Evolutionary conservation across 2,329 filamentous ascomycete genomes (phyloP).

Genomic region (Botryotinia calthae): DNA sequence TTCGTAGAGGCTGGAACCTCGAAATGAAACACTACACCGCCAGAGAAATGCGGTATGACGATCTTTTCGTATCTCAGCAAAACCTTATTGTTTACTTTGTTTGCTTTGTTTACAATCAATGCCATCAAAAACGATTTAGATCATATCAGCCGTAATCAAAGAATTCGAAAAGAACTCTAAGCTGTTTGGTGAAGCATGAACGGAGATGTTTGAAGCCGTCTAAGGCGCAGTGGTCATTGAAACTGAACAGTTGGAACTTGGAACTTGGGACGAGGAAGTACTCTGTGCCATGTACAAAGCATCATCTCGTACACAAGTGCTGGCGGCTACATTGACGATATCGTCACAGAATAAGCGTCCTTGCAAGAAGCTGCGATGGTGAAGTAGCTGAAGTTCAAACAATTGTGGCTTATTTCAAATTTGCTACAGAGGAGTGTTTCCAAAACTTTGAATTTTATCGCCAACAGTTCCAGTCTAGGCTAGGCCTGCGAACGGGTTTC

Average conservation of each 20-base stretch:
- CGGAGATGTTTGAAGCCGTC: neutral
- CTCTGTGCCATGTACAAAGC: neutral
- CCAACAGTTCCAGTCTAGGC: conserved; percentile 4
- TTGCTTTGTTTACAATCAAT: neutral
- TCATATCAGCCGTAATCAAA: neutral
- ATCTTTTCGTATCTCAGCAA: neutral
- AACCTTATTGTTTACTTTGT: neutral
- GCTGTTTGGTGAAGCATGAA: conserved; percentile 2
- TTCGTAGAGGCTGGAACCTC: conserved; percentile 2
- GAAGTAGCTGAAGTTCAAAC: conserved; percentile 2
- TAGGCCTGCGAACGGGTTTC: conserved; percentile 8
- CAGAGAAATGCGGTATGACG: neutral
- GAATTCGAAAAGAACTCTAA: neutral
- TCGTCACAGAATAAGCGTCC: neutral
- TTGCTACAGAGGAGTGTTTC: conserved; percentile 18
- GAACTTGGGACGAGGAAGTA: neutral
- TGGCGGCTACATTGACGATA: neutral
- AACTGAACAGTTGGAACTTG: neutral
- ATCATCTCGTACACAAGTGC: neutral
- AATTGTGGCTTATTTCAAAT: conserved; percentile 1
- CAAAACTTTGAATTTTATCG: neutral
- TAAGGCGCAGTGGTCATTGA: neutral
- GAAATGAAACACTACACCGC: neutral
- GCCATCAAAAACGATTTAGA: neutral
- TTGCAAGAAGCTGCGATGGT: neutral